Evolutionary conservation across 2,329 filamentous ascomycete genomes (phyloP), one percentile per base, ranked within the genome.

Genomic region (Xylaria polymorpha): DNA sequence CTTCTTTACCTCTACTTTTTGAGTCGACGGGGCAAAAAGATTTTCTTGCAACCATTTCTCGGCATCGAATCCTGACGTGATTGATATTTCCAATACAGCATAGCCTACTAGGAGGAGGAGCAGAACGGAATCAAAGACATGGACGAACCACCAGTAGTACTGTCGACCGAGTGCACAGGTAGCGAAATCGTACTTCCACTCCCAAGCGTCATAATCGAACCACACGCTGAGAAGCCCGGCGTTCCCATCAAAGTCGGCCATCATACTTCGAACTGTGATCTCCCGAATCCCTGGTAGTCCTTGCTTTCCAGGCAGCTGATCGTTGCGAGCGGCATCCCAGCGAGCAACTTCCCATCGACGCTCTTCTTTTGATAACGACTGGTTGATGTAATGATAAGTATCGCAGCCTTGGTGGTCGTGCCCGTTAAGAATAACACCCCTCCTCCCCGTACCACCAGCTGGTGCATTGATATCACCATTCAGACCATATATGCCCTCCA

Each of bases 361-460:
- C 14, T 85, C 82, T 1, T 78, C 78, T 0, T 77, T 80, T 55
- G 81, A 82, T 57, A 83, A 79, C 18, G 85, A 86, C 76, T 91
- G 89, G 79, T 92, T 90, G 77, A 94, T 86, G 76, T 87, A 95
- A 82, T 99, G 96, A 76, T 92, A 91, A 8, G 91, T 92, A 80
- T 98, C 94, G 78, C 96, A 99, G 7, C 96, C 96, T 74, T 92
- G 93, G 79, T 99, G 96, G 77, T 99, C 96, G 78, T 99, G 96
- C 0, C 96, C 96, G 58, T 94, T 98, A 46, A 99, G 82, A 32
- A 99, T 90, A 6, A 98, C 82, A 0, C 95, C 94, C 9, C 84
- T 86, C 18, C 93, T 85, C 1, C 94, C 93, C 61, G 82, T 82
- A 0, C 94, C 94, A 12, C 81, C 78, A 0, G 84, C 89, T 0